Conservation (phyloP, 2,329 filamentous ascomycete species). For the Sordariomycetes sp. region DNA sequence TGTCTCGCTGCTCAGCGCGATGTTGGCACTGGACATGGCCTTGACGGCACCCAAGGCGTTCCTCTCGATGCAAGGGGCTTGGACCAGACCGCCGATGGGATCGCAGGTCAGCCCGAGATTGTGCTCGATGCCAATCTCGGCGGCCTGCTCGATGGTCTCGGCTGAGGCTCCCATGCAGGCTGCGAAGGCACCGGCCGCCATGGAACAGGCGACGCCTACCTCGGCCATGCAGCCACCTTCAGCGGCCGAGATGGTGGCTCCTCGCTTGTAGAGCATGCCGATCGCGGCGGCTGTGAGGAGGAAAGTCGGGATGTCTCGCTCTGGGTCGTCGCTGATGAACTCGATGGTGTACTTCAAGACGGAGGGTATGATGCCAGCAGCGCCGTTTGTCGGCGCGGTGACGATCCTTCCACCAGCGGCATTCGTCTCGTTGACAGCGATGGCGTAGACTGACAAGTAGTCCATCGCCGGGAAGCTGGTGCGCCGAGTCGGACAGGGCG, state of each 20-base stretch:
- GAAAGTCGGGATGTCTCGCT: constrained; percentile 39
- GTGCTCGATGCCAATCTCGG: constrained; percentile 43
- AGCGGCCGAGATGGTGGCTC: constrained; percentile 40
- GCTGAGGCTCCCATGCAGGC: constrained; percentile 42
- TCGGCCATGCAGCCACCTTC: constrained; percentile 46
- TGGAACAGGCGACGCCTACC: constrained; percentile 41
- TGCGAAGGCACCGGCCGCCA: constrained; percentile 40
- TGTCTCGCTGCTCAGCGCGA: constrained; percentile 34
- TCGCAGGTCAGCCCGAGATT: constrained; percentile 41
- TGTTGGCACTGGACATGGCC: constrained; percentile 39
- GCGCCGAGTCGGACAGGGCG: constrained; percentile 33
- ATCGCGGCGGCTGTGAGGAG: constrained; percentile 38
- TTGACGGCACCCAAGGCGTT: constrained; percentile 42
- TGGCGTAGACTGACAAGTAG: constrained; percentile 39
- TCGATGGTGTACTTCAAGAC: constrained; percentile 41
- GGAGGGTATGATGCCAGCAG: constrained; percentile 39
- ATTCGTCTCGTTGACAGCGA: constrained; percentile 44
- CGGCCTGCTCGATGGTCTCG: constrained; percentile 39
- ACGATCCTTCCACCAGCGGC: constrained; percentile 40
- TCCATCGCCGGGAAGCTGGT: constrained; percentile 41
- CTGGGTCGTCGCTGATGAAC: constrained; percentile 39
- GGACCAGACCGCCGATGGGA: constrained; percentile 39
- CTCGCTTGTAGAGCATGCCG: constrained; percentile 44
- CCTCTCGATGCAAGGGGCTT: constrained; percentile 41
- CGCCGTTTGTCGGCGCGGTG: constrained; percentile 41